phyloP scores from a whole-genome alignment of 257 asterid species.

The Nicotiana tabacum region DNA sequence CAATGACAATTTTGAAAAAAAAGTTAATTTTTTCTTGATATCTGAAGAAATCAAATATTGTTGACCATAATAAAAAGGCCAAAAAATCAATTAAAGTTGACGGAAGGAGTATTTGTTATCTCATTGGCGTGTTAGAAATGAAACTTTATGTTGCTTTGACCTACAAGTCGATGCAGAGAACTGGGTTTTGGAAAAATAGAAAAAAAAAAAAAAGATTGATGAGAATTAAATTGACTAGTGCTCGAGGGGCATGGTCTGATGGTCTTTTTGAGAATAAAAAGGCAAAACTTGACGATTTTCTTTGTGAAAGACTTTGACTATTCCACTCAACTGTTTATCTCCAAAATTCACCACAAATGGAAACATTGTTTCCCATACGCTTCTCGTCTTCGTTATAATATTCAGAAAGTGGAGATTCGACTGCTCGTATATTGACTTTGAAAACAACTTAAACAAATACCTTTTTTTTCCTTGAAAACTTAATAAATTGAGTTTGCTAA shows the following conservation, averaged over 20 bases:
- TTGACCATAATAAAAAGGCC: rapidly evolving
- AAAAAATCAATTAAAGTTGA: too few species aligned
- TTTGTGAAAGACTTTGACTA: neutral
- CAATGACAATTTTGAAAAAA: too few species aligned
- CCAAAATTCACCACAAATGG: neutral
- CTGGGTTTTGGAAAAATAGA: neutral
- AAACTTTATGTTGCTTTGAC: neutral
- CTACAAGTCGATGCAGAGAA: neutral
- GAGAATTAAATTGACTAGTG: neutral
- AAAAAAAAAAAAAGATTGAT: neutral
- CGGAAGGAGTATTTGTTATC: too few species aligned
- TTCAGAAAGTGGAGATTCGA: neutral
- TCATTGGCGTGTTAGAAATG: neutral
- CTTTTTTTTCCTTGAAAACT: too few species aligned
- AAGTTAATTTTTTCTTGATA: too few species aligned
- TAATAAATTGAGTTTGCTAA: too few species aligned
- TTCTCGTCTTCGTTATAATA: neutral
- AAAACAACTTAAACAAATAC: too few species aligned
- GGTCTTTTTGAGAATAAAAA: neutral
- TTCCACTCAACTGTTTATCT: neutral
- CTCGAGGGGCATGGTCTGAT: neutral
- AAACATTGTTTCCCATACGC: neutral
- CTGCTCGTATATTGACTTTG: neutral
- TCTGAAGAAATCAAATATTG: too few species aligned
- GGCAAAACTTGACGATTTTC: neutral